A percentile compares a stretch with the other conserved stretches of the same genome.
Conservation (phyloP, 1,284 basidiomycete species). For the Vanrija sp. region DNA sequence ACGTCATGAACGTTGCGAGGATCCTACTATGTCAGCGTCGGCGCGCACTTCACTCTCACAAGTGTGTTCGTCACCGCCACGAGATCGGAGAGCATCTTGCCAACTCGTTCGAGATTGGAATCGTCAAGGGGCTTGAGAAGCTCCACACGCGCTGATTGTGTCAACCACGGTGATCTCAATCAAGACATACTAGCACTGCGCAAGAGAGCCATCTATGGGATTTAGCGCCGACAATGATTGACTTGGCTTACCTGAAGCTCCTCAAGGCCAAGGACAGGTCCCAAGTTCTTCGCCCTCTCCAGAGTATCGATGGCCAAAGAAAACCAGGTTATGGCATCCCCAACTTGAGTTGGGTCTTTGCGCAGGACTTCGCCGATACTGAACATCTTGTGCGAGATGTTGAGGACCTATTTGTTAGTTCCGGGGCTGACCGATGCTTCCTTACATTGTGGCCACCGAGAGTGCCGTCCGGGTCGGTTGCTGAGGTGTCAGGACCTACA, state of each 20-base stretch:
- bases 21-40: neutral
- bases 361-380: no score
- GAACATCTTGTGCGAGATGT: no score
- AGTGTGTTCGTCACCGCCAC: neutral
- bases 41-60: neutral
- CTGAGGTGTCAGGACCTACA: neutral
- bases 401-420: no score
- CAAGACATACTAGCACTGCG: neutral
- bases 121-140: neutral
- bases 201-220: neutral
- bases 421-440: no score
- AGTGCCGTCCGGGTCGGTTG: no score
- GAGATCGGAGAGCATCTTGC: neutral
- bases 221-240: neutral
- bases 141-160: conserved; percentile 6
- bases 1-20: conserved; percentile 3
- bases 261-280: neutral
- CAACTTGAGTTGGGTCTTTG: no score
- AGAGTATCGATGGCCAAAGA: neutral
- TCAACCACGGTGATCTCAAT: neutral
- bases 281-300: neutral
- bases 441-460: no score
- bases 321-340: conserved; percentile 2
- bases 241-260: conserved; percentile 4
- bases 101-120: neutral